Base-by-base conservation (phyloP, 2,329 filamentous ascomycete species). In the Sclerotiophoma versabilis region DNA sequence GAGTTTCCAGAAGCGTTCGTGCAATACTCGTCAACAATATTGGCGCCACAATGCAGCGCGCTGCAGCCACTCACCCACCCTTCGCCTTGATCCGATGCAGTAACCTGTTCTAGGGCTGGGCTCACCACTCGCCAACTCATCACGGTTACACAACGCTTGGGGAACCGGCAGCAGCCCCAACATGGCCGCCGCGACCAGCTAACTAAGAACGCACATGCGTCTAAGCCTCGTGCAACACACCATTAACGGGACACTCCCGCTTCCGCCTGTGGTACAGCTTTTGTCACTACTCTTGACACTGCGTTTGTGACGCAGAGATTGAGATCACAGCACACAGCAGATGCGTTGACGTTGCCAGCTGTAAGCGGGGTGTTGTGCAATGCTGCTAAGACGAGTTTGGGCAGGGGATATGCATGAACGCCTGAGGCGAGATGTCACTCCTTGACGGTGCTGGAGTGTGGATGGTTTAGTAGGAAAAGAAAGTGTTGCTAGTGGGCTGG, bases 371-470 rank as follows among this genome's bases (percentile, higher is more conserved):
- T 26, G 44, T 11, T 33, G 51, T 54, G 51, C 26, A 9, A 42
- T 22, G 23, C 42, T 33, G 43, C 49, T 41, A 29, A n/a, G 17
- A 32, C 9, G 19, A 14, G 14, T 14, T 36, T 27, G 49, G 20
- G 27, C 23, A 5, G 17, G 17, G 10, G 25, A n/a, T 19, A 47
- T 42, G 50, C 43, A 54, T 41, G 26, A 48, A 54, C 44, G 38
- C 43, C 50, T 48, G 15, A 53, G 26, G 52, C 49, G 63, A 58
- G 51, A 44, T 62, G 55, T 65, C 59, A 53, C 46, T 49, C 53
- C 32, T 19, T 49, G 19, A 8, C 34, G 4, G 25, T 7, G 12
- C 15, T 15, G 6, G 3, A 5, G 3, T 26, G 7, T 4, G 8
- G 14, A 17, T 12, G 22, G 42, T 6, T 27, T 34, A 9, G n/a